Evolutionary conservation across 163 green algal genomes (phyloP).

Genomic region (Prototheca wickerhamii): DNA sequence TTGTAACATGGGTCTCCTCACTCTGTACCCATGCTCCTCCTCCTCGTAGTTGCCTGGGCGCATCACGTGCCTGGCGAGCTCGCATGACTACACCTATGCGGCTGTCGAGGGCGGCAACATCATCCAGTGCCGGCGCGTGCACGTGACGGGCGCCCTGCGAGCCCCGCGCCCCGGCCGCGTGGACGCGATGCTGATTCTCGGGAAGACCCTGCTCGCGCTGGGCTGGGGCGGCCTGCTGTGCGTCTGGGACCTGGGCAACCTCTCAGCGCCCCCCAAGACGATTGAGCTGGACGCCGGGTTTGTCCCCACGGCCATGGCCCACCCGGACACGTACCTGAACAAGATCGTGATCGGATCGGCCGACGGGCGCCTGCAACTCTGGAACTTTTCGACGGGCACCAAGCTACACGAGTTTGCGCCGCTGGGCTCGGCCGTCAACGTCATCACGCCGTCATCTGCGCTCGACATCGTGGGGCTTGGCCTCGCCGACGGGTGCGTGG

Average conservation of each 20-base stretch:
- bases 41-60: constrained; percentile 49
- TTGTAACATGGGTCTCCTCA: neutral
- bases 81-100: constrained; percentile 78
- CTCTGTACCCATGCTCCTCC: neutral
- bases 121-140: constrained; percentile 54
- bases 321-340: constrained; percentile 97
- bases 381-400: constrained; percentile 70
- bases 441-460: constrained; percentile 65
- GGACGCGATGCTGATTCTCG: constrained; percentile 40
- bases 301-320: constrained; percentile 69
- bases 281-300: constrained; percentile 55
- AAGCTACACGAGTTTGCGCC: constrained; percentile 61
- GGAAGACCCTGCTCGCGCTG: constrained; percentile 64
- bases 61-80: constrained; percentile 59
- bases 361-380: constrained; percentile 75
- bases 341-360: constrained; percentile 76
- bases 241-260: constrained; percentile 55
- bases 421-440: constrained; percentile 37
- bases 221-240: constrained; percentile 46
- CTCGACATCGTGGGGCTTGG: constrained; percentile 87
- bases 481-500: constrained; percentile 64
- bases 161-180: constrained; percentile 8
- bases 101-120: constrained; percentile 53
- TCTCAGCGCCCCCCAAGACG: constrained; percentile 28
- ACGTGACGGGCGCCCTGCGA: constrained; percentile 34